Conservation (phyloP, 495 filamentous ascomycete genomes). For the Lepraria neglecta region DNA sequence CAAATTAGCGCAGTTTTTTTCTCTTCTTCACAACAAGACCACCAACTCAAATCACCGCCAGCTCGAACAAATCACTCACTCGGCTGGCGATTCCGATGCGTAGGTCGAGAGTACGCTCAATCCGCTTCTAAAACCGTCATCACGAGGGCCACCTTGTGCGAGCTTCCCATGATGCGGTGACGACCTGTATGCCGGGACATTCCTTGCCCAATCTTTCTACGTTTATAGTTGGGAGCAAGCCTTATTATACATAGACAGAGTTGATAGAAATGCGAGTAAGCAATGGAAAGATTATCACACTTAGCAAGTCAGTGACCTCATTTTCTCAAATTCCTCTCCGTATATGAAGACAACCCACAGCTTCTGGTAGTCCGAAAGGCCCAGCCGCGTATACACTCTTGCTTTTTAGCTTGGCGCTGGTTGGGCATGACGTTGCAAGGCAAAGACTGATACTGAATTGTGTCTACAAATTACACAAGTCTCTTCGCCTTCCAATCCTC, state of each 20-base stretch:
- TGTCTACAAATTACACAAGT: neutral
- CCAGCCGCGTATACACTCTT: slow-evolving; percentile 54
- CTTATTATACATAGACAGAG: neutral
- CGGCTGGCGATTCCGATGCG: slow-evolving; percentile 80
- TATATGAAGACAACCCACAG: slow-evolving; percentile 57
- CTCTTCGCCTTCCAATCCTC: neutral
- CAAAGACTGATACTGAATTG: slow-evolving; percentile 61
- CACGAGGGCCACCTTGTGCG: slow-evolving; percentile 66
- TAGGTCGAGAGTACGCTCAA: slow-evolving; percentile 71
- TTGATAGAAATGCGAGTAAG: too few relatives aligned
- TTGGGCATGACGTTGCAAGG: slow-evolving; percentile 65
- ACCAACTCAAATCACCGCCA: slow-evolving; percentile 92
- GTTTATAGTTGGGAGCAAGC: neutral
- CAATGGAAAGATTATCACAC: too few relatives aligned
- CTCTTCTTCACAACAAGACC: slow-evolving; percentile 59
- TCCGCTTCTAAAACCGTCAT: slow-evolving; percentile 98
- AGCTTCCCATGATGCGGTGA: slow-evolving; percentile 95
- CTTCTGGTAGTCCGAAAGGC: slow-evolving; percentile 76
- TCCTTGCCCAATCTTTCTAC: neutral
- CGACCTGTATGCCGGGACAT: slow-evolving; percentile 91
- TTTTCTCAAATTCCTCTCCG: neutral
- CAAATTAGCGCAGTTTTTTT: slow-evolving; percentile 35
- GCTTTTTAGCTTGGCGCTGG: slow-evolving; percentile 46
- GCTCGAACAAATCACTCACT: slow-evolving; percentile 53
- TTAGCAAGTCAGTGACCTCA: too few relatives aligned